These are phyloP conservation scores for Closterium sp. DNA, from an alignment of 139 green algal species.

Conservation along the genomic window DNA sequence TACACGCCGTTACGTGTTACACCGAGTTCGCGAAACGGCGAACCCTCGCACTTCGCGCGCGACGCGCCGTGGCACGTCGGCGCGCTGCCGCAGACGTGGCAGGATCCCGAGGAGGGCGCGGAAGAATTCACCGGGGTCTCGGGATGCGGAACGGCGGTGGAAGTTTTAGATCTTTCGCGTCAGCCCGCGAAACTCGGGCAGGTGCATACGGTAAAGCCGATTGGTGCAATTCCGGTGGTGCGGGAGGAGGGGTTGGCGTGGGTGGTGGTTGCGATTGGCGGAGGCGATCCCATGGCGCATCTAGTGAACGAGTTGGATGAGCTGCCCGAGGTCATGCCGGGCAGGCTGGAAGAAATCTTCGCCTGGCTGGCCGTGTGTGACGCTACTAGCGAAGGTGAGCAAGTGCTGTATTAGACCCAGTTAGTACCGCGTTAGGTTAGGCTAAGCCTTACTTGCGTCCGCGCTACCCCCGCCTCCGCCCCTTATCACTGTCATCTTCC, in stretches of 20 bases:
- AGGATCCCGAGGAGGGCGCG: background rate
- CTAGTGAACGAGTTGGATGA: background rate
- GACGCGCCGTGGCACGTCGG: background rate
- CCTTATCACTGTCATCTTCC: background rate
- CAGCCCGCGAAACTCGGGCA: background rate
- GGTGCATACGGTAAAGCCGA: background rate
- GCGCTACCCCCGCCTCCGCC: background rate
- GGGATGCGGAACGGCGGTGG: background rate
- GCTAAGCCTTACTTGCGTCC: background rate
- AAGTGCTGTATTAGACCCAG: too few species aligned
- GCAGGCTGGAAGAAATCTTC: background rate
- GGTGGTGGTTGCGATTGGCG: constrained; percentile 2
- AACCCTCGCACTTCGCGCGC: background rate
- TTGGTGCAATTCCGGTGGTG: background rate
- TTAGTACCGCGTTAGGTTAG: too few species aligned
- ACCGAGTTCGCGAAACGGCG: background rate
- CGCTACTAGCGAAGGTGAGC: background rate
- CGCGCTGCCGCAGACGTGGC: background rate
- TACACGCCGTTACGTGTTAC: background rate
- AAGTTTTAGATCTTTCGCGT: background rate
- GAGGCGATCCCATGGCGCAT: background rate
- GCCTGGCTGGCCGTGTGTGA: background rate
- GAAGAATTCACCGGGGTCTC: background rate
- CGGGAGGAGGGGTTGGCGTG: background rate
- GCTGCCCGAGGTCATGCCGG: background rate